Conservation (phyloP, 768 basidiomycete species). For the Kwoniella dendrophila region DNA sequence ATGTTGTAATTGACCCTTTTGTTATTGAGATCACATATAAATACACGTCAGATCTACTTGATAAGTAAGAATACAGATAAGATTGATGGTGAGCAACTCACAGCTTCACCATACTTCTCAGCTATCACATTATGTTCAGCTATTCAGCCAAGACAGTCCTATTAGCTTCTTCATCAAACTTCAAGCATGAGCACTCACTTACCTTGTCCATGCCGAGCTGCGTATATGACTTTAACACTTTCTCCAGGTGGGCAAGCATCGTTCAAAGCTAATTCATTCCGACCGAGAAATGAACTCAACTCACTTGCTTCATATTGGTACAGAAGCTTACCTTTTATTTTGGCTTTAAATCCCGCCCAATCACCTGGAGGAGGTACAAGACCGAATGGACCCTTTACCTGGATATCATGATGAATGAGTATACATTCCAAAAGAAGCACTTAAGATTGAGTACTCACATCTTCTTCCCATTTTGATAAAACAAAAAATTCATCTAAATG, state of each 20-base stretch:
- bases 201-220: conserved; percentile 42
- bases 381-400: conserved; percentile 33
- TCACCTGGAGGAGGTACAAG: conserved; percentile 26
- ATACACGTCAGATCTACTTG: background rate
- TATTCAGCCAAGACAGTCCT: background rate
- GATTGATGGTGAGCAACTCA: conserved; percentile 1
- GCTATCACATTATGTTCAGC: conserved; percentile 35
- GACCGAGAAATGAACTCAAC: background rate
- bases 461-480: conserved; percentile 27
- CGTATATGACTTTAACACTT: conserved; percentile 35
- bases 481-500: conserved; percentile 30
- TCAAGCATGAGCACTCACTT: background rate
- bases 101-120: conserved; percentile 17
- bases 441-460: conserved; percentile 18
- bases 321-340: conserved; percentile 21
- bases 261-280: conserved; percentile 18
- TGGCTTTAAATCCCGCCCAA: conserved; percentile 24
- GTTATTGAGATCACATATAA: too few relatives aligned
- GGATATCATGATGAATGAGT: background rate
- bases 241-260: conserved; percentile 21
- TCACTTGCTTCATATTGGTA: background rate
- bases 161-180: background rate
- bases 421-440: background rate
- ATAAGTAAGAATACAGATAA: background rate
- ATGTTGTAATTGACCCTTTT: conserved; percentile 17